phyloP scores from a whole-genome alignment of 139 green algal genomes.

The Chlorella sp. region DNA sequence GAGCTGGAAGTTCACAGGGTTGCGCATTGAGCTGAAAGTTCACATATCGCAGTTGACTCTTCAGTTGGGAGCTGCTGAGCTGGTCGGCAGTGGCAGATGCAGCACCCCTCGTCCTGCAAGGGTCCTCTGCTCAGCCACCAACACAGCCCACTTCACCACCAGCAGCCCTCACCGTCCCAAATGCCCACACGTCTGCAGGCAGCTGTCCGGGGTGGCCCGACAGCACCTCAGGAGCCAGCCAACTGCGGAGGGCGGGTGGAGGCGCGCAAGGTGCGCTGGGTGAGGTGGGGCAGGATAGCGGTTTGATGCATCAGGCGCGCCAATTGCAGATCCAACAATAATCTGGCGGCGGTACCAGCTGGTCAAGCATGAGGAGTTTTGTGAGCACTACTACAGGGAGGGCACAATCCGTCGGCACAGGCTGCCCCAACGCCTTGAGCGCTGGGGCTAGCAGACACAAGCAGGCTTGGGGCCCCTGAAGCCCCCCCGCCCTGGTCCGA shows the following conservation, averaged over 20 bases:
- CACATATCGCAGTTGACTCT: background rate
- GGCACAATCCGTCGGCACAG: too few relatives aligned
- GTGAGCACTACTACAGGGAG: too few relatives aligned
- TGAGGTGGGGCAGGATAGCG: background rate
- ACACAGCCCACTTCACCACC: too few relatives aligned
- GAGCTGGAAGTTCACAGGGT: background rate
- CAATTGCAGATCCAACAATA: background rate
- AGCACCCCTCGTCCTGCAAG: too few relatives aligned
- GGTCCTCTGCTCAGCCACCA: background rate
- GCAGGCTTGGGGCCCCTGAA: too few relatives aligned
- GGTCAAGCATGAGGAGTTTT: too few relatives aligned
- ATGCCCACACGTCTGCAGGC: slow-evolving; percentile 60
- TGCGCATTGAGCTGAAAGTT: background rate
- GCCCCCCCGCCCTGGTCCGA: too few relatives aligned
- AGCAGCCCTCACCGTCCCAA: slow-evolving; percentile 35
- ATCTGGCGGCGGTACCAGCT: background rate
- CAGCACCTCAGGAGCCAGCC: slow-evolving; percentile 58
- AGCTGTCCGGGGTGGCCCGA: slow-evolving; percentile 25
- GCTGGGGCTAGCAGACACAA: too few relatives aligned
- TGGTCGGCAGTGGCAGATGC: too few relatives aligned
- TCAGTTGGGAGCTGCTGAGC: too few relatives aligned
- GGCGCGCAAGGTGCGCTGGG: background rate
- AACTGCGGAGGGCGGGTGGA: background rate
- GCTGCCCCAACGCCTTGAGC: too few relatives aligned
- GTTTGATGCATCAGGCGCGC: background rate